Conservation (phyloP, 202 grass and related monocot species). For the Thinopyrum obtusiflorum region DNA sequence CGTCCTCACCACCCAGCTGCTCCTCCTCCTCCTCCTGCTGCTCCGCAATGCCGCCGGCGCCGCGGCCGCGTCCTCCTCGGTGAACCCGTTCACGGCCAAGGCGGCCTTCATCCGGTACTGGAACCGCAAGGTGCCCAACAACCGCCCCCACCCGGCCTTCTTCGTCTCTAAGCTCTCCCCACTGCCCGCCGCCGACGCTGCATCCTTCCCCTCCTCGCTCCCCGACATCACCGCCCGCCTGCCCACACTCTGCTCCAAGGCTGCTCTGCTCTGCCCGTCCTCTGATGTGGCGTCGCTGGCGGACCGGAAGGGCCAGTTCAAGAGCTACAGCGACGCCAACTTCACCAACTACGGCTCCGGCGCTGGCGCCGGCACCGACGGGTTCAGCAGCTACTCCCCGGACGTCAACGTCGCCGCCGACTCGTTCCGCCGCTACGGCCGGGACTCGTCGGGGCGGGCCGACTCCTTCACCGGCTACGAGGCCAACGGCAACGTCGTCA, state of each 20-base stretch:
- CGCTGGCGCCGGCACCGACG: slow-evolving; percentile 31
- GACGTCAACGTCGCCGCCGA: slow-evolving; percentile 65
- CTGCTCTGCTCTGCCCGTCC: slow-evolving; percentile 43
- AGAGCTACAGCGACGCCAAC: slow-evolving; percentile 57
- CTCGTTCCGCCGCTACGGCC: slow-evolving; percentile 73
- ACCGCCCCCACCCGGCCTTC: slow-evolving; percentile 78
- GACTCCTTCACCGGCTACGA: slow-evolving; percentile 62
- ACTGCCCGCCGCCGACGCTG: slow-evolving; percentile 54
- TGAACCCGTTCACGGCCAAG: slow-evolving; percentile 87
- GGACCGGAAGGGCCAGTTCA: slow-evolving; percentile 25
- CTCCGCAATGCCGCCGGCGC: slow-evolving; percentile 22
- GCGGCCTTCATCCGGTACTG: slow-evolving; percentile 95
- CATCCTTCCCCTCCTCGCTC: slow-evolving; percentile 48
- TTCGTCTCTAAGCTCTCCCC: slow-evolving; percentile 85
- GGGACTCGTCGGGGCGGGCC: slow-evolving; percentile 26
- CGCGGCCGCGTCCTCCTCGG: not conserved
- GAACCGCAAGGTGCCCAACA: slow-evolving; percentile 91
- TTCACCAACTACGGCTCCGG: slow-evolving; percentile 76
- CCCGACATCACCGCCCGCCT: slow-evolving; percentile 16
- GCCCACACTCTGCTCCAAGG: slow-evolving; percentile 44
- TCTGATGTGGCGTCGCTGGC: not conserved
- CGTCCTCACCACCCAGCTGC: not conserved
- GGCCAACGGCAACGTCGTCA: slow-evolving; percentile 65
- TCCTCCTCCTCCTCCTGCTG: slow-evolving; percentile 10
- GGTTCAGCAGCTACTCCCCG: slow-evolving; percentile 55